A percentile compares a stretch with the other conserved stretches of the same genome.
phyloP scores from a whole-genome alignment of 345 rosid genomes.

The Eutrema heterophyllum region DNA sequence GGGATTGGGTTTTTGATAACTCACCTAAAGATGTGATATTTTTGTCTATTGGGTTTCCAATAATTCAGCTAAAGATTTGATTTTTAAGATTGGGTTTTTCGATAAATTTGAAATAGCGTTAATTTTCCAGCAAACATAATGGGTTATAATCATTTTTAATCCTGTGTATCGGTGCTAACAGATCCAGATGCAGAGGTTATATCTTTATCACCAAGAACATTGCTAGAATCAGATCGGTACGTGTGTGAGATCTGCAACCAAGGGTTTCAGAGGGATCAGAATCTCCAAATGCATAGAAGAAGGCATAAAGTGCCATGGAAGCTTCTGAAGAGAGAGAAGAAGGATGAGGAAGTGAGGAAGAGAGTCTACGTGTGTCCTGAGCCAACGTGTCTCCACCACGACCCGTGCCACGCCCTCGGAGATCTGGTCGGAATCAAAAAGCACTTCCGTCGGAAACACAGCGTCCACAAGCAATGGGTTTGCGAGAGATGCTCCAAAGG shows the following conservation, averaged over 20 bases:
- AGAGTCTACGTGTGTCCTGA: slow-evolving; percentile 93
- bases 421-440: slow-evolving; percentile 98
- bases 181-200: slow-evolving; percentile 99
- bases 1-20: neutral
- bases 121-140: neutral
- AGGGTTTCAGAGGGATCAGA: slow-evolving; percentile 96
- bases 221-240: slow-evolving; percentile 88
- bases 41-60: neutral
- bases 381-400: slow-evolving; percentile 85
- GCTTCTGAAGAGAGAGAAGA: slow-evolving; percentile 76
- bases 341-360: slow-evolving; percentile 54
- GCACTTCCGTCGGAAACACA: slow-evolving; percentile 86
- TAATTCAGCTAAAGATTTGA: neutral
- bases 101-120: neutral
- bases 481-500: slow-evolving; percentile 87
- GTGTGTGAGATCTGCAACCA: slow-evolving; percentile 98
- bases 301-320: slow-evolving; percentile 99
- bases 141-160: neutral
- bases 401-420: slow-evolving; percentile 93
- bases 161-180: slow-evolving; percentile 17
- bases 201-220: slow-evolving; percentile 80
- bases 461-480: slow-evolving; percentile 90
- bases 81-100: neutral
- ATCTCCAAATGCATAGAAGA: slow-evolving; percentile 95
- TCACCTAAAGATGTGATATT: neutral